Evolutionary conservation across 345 rosid genomes (phyloP).

Genomic region (Salix koriyanagi): DNA sequence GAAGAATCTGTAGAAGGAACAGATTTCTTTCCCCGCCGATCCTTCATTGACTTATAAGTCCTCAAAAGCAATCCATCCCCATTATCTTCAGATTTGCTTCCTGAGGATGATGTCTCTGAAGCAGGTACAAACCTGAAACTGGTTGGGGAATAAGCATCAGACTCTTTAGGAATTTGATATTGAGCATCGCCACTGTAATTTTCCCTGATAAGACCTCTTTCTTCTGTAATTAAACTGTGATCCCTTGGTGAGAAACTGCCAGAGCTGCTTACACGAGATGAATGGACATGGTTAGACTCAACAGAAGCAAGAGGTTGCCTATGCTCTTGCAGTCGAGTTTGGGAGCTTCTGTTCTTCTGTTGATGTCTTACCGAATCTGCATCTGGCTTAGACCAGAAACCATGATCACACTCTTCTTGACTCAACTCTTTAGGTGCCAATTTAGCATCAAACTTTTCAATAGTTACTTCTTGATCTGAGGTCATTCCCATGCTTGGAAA

Average conservation of each 20-base stretch:
- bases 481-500: conserved; percentile 12
- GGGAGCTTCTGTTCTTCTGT: conserved; percentile 1
- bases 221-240: neutral
- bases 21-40: conserved; percentile 8
- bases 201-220: neutral
- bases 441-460: conserved; percentile 1
- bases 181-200: neutral
- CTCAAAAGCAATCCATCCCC: conserved; percentile 2
- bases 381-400: conserved; percentile 4
- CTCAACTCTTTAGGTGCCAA: conserved; percentile 2
- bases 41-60: conserved; percentile 6
- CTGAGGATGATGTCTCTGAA: neutral
- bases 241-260: conserved; percentile 4
- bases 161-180: neutral
- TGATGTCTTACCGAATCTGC: neutral
- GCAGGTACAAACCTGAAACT: conserved; percentile 7
- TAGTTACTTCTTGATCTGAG: conserved; percentile 7
- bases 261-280: conserved; percentile 2
- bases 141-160: neutral
- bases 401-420: conserved; percentile 3
- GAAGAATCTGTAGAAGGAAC: neutral
- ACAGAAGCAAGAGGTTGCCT: conserved; percentile 1
- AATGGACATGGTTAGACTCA: neutral
- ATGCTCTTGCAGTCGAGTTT: neutral
- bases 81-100: conserved; percentile 19